phyloP scores from a whole-genome alignment of 208 protist species.

The Acanthamoeba quina region DNA sequence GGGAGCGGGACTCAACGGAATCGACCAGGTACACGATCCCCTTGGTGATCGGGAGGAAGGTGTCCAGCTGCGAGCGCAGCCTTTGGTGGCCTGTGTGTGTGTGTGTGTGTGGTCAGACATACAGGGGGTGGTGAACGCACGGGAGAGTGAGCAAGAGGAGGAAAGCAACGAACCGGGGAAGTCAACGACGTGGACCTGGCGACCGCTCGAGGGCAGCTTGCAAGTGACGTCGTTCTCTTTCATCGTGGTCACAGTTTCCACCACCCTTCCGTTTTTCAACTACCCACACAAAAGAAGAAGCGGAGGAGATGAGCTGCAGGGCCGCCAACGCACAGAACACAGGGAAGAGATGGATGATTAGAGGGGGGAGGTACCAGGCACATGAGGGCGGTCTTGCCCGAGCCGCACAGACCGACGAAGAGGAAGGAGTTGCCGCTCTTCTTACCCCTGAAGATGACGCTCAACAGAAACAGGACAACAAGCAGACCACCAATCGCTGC shows the following conservation, averaged over 20 bases:
- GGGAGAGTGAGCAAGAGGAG: not conserved
- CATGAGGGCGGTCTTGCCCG: conserved; percentile 63
- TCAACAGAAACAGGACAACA: conserved; percentile 45
- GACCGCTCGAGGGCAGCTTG: conserved; percentile 46
- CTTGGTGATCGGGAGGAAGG: conserved; percentile 44
- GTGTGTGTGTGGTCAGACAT: not conserved
- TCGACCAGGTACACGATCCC: conserved; percentile 65
- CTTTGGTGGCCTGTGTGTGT: conserved; percentile 49
- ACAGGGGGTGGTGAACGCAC: not conserved
- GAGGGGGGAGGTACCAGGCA: not conserved
- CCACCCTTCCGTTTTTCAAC: conserved; percentile 24
- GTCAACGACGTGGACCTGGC: conserved; percentile 35
- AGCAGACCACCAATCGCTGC: not conserved
- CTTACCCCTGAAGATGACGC: not conserved
- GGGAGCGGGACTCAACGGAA: conserved; percentile 4
- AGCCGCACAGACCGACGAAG: conserved; percentile 41
- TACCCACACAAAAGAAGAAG: not conserved
- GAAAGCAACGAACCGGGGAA: conserved; percentile 22
- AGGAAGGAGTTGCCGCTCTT: conserved; percentile 29
- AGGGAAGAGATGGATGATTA: not conserved
- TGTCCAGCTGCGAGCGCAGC: conserved; percentile 54
- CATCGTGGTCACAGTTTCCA: conserved; percentile 55
- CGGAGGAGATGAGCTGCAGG: not conserved
- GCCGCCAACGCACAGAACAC: not conserved
- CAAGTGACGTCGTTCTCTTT: conserved; percentile 67